Conservation (phyloP, 2,329 filamentous ascomycete genomes). For the Fusarium sororula region DNA sequence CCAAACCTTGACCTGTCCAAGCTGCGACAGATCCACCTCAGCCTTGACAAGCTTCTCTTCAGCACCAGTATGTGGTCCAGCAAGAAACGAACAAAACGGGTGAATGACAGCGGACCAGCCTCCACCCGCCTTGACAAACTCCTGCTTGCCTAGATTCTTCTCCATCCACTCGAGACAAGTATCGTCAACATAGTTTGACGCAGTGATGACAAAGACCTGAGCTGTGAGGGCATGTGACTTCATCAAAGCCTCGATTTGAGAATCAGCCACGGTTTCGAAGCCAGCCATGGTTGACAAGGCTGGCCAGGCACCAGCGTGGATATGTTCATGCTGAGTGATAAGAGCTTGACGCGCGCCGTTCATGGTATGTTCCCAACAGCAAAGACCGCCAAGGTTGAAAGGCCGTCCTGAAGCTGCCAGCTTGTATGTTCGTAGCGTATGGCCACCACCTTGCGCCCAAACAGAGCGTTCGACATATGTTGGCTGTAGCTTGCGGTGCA, state of each 20-base stretch:
- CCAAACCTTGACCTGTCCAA: not conserved
- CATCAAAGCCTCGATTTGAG: not conserved
- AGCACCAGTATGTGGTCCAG: not conserved
- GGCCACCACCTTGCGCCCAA: not conserved
- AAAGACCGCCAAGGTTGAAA: not conserved
- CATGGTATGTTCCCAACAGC: not conserved
- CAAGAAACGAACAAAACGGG: not conserved
- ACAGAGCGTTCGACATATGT: not conserved
- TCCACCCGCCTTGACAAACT: not conserved
- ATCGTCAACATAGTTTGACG: not conserved
- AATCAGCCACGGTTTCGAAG: not conserved
- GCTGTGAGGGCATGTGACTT: accelerated
- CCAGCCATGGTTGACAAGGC: not conserved
- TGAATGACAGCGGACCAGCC: not conserved
- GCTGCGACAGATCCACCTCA: not conserved
- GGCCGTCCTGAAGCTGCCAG: not conserved
- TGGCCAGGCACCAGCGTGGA: not conserved
- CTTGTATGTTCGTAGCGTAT: not conserved
- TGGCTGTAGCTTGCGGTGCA: not conserved
- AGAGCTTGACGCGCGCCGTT: not conserved
- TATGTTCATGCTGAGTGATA: not conserved
- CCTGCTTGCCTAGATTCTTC: not conserved
- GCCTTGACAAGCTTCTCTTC: not conserved
- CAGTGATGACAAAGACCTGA: accelerated
- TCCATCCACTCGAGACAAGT: not conserved